Percentiles rank a stretch among this genome's conserved stretches.
Evolutionary conservation across 1,139 yeast species (phyloP).

Genomic region (Casaregolazyma lundiana): DNA sequence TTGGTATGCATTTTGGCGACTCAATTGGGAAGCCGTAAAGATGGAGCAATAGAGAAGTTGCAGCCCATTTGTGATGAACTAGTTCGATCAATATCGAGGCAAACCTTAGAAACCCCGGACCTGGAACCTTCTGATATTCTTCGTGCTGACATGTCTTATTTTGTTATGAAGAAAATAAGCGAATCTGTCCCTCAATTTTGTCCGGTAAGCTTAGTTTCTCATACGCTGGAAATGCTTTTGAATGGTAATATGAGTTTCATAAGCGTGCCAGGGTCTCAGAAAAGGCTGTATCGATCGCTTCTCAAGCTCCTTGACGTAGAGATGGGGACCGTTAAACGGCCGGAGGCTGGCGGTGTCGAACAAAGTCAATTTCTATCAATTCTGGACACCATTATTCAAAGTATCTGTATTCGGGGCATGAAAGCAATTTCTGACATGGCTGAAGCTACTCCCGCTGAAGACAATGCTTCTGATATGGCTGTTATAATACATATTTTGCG

Average conservation of each 20-base stretch:
- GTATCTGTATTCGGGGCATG: slow-evolving; percentile 30
- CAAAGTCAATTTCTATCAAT: slow-evolving; percentile 7
- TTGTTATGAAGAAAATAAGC: slow-evolving; percentile 49
- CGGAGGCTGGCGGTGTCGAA: not conserved
- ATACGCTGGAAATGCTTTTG: slow-evolving; percentile 23
- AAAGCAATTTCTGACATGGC: slow-evolving; percentile 22
- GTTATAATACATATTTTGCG: slow-evolving; percentile 61
- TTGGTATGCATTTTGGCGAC: slow-evolving; percentile 60
- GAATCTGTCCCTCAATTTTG: slow-evolving; percentile 12
- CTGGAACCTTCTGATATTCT: slow-evolving; percentile 53
- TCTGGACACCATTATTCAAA: slow-evolving; percentile 28
- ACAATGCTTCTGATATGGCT: slow-evolving; percentile 59
- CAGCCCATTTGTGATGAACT: slow-evolving; percentile 43
- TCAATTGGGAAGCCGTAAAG: slow-evolving; percentile 34
- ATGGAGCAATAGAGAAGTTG: slow-evolving; percentile 35
- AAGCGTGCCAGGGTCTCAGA: slow-evolving; percentile 11
- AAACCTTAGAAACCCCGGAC: slow-evolving; percentile 48
- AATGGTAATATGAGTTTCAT: slow-evolving; percentile 24
- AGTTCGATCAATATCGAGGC: slow-evolving; percentile 48
- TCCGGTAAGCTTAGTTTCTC: slow-evolving; percentile 17
- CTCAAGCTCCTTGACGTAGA: slow-evolving; percentile 26
- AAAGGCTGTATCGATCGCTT: slow-evolving; percentile 22
- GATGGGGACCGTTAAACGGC: slow-evolving; percentile 22
- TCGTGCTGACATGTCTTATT: slow-evolving; percentile 67
- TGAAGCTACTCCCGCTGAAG: slow-evolving; percentile 27